Base-by-base conservation (phyloP, 176 grass and related monocot genomes). In the Aegilops umbellulata region DNA sequence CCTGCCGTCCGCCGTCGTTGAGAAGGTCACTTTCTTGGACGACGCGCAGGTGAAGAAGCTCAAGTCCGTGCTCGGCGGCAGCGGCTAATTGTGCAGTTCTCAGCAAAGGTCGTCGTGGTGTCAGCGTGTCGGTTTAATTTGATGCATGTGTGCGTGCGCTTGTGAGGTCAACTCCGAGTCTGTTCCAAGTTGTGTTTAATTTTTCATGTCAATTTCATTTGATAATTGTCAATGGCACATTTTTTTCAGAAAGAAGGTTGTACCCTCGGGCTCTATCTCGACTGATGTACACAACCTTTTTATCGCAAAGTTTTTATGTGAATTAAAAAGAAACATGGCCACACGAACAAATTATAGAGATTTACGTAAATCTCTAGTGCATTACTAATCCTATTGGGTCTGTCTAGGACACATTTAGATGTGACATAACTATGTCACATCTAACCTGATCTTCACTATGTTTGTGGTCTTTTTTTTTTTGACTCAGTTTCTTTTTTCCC, bases 1-100 rank as follows among this genome's bases (percentile, higher is more conserved):
- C 83, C 83, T 97, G 42, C 92, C 89, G 17, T 95, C 79, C 88
- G 19, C 55, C 55, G 55, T 58, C 55, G 55, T 58, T 58, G 55
- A 58, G 55, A 58, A 58, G 55, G 55, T 58, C 55, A 58, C 55
- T 20, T 58, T 58, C 55, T 58, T 58, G 55, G 55, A 58, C 55
- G 55, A 58, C 55, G 55, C 55, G 55, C 55, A 58, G 55, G 55
- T 58, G 19, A 58, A 58, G 55, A 58, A 58, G 55, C 55, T 58
- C 55, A 58, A 58, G 55, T 58, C 55, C 55, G 55, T 58, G 19
- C 55, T 58, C 20, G 55, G 55, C 55, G 55, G 55, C 55, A 58
- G 55, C 55, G 55, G 20, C 20, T 58, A 22, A 58, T 58, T 58
- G 2, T 3, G 19, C 55, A 58, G 55, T 22, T 58, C 55, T 58